Evolutionary conservation across 169 alveolate species (phyloP).

Genomic region (Babesia bigemina): DNA sequence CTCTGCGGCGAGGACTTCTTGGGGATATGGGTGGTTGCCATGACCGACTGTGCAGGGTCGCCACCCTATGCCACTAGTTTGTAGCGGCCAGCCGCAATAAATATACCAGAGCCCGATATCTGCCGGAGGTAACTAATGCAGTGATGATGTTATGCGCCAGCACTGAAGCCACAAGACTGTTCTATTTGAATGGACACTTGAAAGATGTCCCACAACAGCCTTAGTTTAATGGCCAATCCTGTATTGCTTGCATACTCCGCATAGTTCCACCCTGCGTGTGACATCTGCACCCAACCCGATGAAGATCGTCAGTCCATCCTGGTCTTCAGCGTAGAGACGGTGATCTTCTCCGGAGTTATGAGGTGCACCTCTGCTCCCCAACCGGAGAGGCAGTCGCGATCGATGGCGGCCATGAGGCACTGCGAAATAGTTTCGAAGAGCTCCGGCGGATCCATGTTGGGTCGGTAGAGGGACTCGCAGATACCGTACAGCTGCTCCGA

Average conservation of each 20-base stretch:
- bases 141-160: no score
- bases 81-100: no score
- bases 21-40: neutral
- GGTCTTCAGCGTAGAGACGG: slow-evolving; percentile 52
- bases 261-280: no score
- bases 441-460: slow-evolving; percentile 88
- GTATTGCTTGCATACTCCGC: no score
- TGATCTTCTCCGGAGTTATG: slow-evolving; percentile 62
- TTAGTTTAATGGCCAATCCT: no score
- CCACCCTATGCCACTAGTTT: neutral
- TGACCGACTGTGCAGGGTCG: neutral
- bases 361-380: slow-evolving; percentile 96
- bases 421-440: slow-evolving; percentile 92
- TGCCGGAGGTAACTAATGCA: no score
- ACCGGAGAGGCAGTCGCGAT: slow-evolving; percentile 95
- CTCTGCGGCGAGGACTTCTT: neutral
- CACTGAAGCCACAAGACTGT: no score
- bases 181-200: no score
- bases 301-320: slow-evolving; percentile 61
- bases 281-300: no score
- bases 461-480: slow-evolving; percentile 93
- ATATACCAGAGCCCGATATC: no score
- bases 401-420: slow-evolving; percentile 92
- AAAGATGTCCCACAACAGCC: no score
- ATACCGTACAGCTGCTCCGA: slow-evolving; percentile 94